These are phyloP conservation scores for Dictyostelium firmibasis DNA, from an alignment of 78 protist genomes.

Conservation along the genomic window DNA sequence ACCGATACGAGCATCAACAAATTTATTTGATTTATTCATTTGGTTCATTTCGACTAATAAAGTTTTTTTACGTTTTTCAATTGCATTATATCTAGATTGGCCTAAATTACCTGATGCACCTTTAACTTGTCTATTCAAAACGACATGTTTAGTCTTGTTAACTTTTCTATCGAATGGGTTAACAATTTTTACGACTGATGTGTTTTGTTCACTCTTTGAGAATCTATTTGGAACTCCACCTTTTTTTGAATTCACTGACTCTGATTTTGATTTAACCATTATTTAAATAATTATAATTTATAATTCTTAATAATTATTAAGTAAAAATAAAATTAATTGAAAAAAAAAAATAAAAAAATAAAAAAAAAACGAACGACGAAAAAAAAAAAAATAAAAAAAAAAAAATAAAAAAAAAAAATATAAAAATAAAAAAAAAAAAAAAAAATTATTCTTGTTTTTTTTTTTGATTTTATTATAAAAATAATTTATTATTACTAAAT, in stretches of 20 bases:
- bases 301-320: too few relatives aligned
- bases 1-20: conserved; percentile 63
- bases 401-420: not conserved
- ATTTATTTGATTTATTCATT: conserved; percentile 41
- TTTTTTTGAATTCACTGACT: not conserved
- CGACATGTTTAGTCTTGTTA: conserved; percentile 40
- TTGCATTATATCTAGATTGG: conserved; percentile 79
- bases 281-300: not conserved
- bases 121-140: conserved; percentile 30
- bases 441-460: too few relatives aligned
- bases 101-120: conserved; percentile 67
- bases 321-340: not conserved
- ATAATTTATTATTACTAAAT: not conserved
- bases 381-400: not conserved
- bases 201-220: not conserved
- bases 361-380: not conserved
- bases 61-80: conserved; percentile 79
- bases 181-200: conserved; percentile 17
- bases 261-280: conserved; percentile 31
- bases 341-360: not conserved
- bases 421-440: not conserved
- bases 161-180: conserved; percentile 79
- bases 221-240: not conserved
- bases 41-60: conserved; percentile 57
- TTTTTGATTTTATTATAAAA: too few relatives aligned